A percentile compares a stretch with the other conserved stretches of the same genome.
phyloP scores from a whole-genome alignment of 352 stramenopile genomes.

The Phytopythium ostracodes region DNA sequence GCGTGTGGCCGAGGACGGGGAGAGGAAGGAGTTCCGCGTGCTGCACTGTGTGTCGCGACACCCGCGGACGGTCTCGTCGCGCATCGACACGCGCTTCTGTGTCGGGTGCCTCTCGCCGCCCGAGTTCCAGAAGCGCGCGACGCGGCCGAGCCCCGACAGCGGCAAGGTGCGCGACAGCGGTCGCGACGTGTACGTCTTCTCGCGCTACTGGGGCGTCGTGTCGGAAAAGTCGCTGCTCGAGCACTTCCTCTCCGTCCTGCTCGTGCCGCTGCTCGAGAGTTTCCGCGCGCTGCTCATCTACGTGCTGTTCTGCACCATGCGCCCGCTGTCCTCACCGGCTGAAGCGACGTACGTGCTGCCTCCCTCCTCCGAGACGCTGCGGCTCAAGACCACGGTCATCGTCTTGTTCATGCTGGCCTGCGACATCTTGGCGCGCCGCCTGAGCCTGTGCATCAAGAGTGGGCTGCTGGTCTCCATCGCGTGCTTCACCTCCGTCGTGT shows the following conservation, averaged over 20 bases:
- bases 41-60: constrained; percentile 66
- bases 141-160: constrained; percentile 18
- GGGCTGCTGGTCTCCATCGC: constrained; percentile 66
- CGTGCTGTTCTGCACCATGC: constrained; percentile 51
- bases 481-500: constrained; percentile 58
- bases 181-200: constrained; percentile 74
- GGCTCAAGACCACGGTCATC: constrained; percentile 36
- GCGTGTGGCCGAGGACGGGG: constrained; percentile 44
- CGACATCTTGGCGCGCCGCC: constrained; percentile 50
- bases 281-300: constrained; percentile 67
- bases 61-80: constrained; percentile 16
- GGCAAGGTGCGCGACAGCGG: constrained; percentile 18
- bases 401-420: constrained; percentile 51
- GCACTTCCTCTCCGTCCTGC: constrained; percentile 57
- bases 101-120: constrained; percentile 59
- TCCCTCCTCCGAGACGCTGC: constrained; percentile 9
- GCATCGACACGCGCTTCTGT: constrained; percentile 47
- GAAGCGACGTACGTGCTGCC: constrained; percentile 9
- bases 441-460: constrained; percentile 73
- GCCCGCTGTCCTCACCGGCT: constrained; percentile 14
- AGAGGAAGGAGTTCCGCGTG: constrained; percentile 72
- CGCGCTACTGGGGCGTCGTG: constrained; percentile 77
- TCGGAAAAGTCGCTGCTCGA: constrained; percentile 68
- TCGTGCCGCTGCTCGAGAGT: constrained; percentile 64
- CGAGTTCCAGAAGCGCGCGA: constrained; percentile 26